These are phyloP conservation scores for Fusarium sp. DNA, from an alignment of 2,329 filamentous ascomycete genomes.

Conservation along the genomic window DNA sequence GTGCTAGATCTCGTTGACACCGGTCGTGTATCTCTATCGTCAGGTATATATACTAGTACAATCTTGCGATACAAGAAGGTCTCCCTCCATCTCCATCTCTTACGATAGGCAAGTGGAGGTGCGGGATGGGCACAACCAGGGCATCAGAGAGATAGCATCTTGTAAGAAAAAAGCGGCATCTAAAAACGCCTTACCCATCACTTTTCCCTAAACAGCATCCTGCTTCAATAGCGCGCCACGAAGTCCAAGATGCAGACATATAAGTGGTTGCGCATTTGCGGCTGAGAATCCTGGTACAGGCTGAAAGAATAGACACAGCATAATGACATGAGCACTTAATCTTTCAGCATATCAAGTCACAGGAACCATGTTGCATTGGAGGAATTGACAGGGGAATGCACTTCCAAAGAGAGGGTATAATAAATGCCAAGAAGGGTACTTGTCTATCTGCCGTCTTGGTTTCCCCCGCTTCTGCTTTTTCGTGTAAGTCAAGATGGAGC, in stretches of 20 bases:
- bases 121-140: background rate
- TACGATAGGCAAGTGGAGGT: too few relatives aligned
- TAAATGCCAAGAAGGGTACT: slow-evolving; percentile 25
- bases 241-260: background rate
- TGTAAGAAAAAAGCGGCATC: too few relatives aligned
- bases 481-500: slow-evolving; percentile 33
- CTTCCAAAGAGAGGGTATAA: background rate
- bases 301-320: slow-evolving; percentile 13
- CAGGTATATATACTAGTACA: too few relatives aligned
- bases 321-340: background rate
- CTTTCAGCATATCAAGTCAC: slow-evolving; percentile 7
- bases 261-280: slow-evolving; percentile 33
- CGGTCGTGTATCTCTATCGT: too few relatives aligned
- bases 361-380: slow-evolving; percentile 5
- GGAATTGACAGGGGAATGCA: slow-evolving; percentile 15
- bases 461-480: background rate
- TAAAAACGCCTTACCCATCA: slow-evolving; percentile 6
- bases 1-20: too few relatives aligned
- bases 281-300: slow-evolving; percentile 27
- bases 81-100: too few relatives aligned
- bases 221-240: slow-evolving; percentile 35
- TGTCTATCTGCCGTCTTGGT: slow-evolving; percentile 23
- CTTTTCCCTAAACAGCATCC: slow-evolving; percentile 9
- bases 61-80: too few relatives aligned
- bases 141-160: too few relatives aligned